These are phyloP conservation scores for Colletotrichum magnum DNA, from an alignment of 2,329 filamentous ascomycete genomes.

Conservation along the genomic window DNA sequence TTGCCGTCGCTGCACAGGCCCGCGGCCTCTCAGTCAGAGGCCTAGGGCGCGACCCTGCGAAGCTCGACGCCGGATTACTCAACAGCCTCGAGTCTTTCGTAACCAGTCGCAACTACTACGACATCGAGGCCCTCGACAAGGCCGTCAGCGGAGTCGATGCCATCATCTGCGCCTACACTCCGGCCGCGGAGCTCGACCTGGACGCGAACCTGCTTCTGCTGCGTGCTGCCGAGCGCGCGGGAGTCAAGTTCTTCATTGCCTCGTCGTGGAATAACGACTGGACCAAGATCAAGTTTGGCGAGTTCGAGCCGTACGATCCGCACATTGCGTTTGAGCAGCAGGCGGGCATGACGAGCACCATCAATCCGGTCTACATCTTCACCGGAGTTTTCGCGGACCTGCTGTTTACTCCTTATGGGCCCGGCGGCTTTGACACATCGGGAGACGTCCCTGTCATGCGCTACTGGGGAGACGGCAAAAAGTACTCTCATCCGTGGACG, in stretches of 20 bases:
- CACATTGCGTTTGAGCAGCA: slow-evolving; percentile 51
- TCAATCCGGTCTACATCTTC: slow-evolving; percentile 50
- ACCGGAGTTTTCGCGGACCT: slow-evolving; percentile 48
- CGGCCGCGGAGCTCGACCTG: slow-evolving; percentile 43
- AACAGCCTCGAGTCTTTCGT: slow-evolving; percentile 48
- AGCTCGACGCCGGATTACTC: slow-evolving; percentile 42
- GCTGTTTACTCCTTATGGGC: slow-evolving; percentile 40
- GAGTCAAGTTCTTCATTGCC: slow-evolving; percentile 49
- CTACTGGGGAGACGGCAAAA: slow-evolving; percentile 28
- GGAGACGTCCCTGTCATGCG: slow-evolving; percentile 17
- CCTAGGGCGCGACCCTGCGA: slow-evolving; percentile 49
- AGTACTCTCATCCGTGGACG: slow-evolving; percentile 23
- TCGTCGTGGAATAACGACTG: slow-evolving; percentile 52
- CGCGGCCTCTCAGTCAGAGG: slow-evolving; percentile 52
- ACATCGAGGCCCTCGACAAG: slow-evolving; percentile 49
- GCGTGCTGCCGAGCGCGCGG: slow-evolving; percentile 52
- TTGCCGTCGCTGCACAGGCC: slow-evolving; percentile 44
- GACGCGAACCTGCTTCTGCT: slow-evolving; percentile 54
- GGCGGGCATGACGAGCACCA: slow-evolving; percentile 44
- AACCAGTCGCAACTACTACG: slow-evolving; percentile 45
- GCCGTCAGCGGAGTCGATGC: slow-evolving; percentile 52
- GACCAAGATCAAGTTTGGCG: slow-evolving; percentile 46
- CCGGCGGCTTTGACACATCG: slow-evolving; percentile 10
- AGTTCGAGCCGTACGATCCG: slow-evolving; percentile 51
- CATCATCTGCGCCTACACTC: slow-evolving; percentile 50